phyloP scores from a whole-genome alignment of 345 rosid species.

The Theobroma cacao region DNA sequence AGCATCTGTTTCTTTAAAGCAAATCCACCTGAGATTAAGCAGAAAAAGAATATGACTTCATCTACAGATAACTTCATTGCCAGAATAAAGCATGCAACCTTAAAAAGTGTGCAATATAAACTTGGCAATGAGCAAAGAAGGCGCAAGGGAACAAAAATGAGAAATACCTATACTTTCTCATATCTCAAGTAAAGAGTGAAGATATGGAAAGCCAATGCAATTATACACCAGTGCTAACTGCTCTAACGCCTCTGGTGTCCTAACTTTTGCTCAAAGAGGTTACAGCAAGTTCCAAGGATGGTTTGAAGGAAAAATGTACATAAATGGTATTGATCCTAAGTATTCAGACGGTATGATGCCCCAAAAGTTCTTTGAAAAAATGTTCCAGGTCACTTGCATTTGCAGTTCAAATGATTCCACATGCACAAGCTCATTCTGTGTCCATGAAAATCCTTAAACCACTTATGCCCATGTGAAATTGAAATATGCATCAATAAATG shows the following conservation, averaged over 20 bases:
- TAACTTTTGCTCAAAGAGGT: not conserved
- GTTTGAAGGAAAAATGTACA: not conserved
- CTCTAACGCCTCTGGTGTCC: not conserved
- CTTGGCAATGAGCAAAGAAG: not conserved
- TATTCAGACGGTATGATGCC: not conserved
- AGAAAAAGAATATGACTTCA: not conserved
- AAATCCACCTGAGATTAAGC: slow-evolving; percentile 63
- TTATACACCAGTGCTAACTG: not conserved
- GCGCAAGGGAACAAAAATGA: not conserved
- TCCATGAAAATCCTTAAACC: not conserved
- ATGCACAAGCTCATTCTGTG: not conserved
- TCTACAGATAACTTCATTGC: not conserved
- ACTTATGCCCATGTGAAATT: not conserved
- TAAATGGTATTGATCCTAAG: not conserved
- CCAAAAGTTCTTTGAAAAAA: not conserved
- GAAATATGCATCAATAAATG: not conserved
- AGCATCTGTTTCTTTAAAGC: slow-evolving; percentile 88
- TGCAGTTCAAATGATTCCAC: not conserved
- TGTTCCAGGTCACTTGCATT: not conserved
- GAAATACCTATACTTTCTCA: not conserved
- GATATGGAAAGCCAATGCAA: not conserved
- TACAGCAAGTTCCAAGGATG: not conserved
- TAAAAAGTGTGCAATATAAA: not conserved
- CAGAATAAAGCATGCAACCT: not conserved
- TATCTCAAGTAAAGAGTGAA: not conserved